A percentile compares a stretch with the other conserved stretches of the same genome.
phyloP scores from a whole-genome alignment of 805 yeast genomes.

The Candida nemodendra region DNA sequence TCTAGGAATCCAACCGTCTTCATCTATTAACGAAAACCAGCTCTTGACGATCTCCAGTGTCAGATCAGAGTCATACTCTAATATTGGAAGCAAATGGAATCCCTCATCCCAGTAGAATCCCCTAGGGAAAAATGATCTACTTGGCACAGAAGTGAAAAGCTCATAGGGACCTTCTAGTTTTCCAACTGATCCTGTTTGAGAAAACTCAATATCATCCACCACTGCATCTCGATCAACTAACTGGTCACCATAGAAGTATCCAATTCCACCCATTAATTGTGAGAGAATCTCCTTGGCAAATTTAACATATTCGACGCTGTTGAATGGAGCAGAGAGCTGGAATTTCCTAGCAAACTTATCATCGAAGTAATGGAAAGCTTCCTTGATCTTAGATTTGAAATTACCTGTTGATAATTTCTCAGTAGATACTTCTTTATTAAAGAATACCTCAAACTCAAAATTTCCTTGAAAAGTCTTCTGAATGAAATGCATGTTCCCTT shows the following conservation, averaged over 20 bases:
- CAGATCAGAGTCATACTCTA: conserved; percentile 80
- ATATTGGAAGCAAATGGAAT: conserved; percentile 79
- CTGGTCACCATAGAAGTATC: conserved; percentile 83
- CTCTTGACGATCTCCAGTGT: conserved; percentile 77
- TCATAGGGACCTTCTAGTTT: conserved; percentile 73
- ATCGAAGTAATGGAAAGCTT: conserved; percentile 42
- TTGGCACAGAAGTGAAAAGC: conserved; percentile 82
- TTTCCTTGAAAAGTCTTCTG: conserved; percentile 75
- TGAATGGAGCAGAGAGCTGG: conserved; percentile 54
- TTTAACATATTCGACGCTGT: conserved; percentile 36
- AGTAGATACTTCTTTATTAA: conserved; percentile 44
- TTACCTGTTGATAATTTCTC: conserved; percentile 39
- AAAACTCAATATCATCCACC: conserved; percentile 69
- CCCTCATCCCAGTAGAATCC: conserved; percentile 99
- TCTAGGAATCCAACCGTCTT: conserved; percentile 94
- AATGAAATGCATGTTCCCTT: conserved; percentile 75
- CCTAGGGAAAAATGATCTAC: conserved; percentile 91
- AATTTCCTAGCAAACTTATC: conserved; percentile 51
- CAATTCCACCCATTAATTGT: conserved; percentile 84
- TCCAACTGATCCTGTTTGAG: conserved; percentile 48
- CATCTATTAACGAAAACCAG: conserved; percentile 86
- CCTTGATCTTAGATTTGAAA: conserved; percentile 36
- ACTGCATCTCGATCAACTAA: conserved; percentile 71
- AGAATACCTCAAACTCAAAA: conserved; percentile 73
- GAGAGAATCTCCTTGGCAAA: conserved; percentile 83